Percentiles rank a stretch among this genome's conserved stretches.
These are phyloP conservation scores for Saposhnikovia divaricata DNA, from an alignment of 129 eudicot species.

Conservation along the genomic window DNA sequence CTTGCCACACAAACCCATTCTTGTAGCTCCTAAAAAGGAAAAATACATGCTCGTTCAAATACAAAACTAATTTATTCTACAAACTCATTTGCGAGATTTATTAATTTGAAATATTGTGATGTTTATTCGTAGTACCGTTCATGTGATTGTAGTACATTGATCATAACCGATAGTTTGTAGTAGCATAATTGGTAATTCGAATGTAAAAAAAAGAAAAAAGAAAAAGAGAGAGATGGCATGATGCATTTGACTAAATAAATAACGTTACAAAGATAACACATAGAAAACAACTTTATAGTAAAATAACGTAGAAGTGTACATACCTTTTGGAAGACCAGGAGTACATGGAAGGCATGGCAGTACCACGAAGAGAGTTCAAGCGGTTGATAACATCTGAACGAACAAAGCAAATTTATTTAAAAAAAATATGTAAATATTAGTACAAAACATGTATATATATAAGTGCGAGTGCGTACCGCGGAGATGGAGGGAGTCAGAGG, in stretches of 20 bases:
- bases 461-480: constrained; percentile 26
- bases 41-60: background rate
- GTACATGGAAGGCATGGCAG: constrained; percentile 71
- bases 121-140: no score
- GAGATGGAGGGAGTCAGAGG: constrained; percentile 69
- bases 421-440: background rate
- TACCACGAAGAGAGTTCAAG: constrained; percentile 72
- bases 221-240: no score
- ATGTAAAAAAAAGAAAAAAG: no score
- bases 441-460: background rate
- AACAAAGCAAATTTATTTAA: background rate
- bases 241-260: no score
- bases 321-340: constrained; percentile 94
- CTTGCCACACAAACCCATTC: constrained; percentile 96
- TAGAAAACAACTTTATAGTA: no score
- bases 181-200: no score
- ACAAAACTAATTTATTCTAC: background rate
- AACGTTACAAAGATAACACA: no score
- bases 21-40: constrained; percentile 53
- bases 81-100: background rate
- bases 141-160: no score
- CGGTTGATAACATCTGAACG: constrained; percentile 60
- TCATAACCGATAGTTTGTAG: no score
- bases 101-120: background rate
- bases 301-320: no score